Percentiles rank a stretch among this genome's conserved stretches.
These are phyloP conservation scores for Iberis pinnata DNA, from an alignment of 345 rosid genomes.

Conservation along the genomic window DNA sequence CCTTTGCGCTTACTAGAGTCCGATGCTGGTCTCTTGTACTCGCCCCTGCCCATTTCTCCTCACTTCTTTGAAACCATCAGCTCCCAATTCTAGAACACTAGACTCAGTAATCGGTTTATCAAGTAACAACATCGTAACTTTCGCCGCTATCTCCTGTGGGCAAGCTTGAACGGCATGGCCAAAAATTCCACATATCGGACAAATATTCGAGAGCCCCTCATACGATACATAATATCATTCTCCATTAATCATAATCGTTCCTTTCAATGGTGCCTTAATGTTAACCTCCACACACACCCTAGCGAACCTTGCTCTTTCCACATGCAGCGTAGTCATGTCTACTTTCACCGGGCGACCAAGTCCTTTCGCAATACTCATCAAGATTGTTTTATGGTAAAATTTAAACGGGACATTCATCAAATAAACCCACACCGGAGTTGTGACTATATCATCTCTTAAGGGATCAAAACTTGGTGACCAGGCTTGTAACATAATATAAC, in stretches of 20 bases:
- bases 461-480: neutral
- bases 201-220: neutral
- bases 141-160: no score
- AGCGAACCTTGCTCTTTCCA: neutral
- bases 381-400: neutral
- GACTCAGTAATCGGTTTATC: no score
- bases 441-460: neutral
- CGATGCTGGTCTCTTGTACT: no score
- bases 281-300: neutral
- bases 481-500: neutral
- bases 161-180: no score
- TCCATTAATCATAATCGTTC: neutral
- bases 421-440: neutral
- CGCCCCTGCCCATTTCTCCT: no score
- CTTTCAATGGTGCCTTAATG: neutral
- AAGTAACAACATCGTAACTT: no score
- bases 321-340: neutral
- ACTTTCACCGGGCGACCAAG: neutral
- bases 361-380: neutral
- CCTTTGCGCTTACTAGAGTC: no score
- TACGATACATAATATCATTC: neutral
- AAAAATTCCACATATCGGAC: neutral
- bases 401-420: neutral
- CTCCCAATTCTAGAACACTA: no score
- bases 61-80: no score